A percentile compares a stretch with the other conserved stretches of the same genome.
Conservation (phyloP, 148 eudicot species). For the Rhododendron ovatum region DNA sequence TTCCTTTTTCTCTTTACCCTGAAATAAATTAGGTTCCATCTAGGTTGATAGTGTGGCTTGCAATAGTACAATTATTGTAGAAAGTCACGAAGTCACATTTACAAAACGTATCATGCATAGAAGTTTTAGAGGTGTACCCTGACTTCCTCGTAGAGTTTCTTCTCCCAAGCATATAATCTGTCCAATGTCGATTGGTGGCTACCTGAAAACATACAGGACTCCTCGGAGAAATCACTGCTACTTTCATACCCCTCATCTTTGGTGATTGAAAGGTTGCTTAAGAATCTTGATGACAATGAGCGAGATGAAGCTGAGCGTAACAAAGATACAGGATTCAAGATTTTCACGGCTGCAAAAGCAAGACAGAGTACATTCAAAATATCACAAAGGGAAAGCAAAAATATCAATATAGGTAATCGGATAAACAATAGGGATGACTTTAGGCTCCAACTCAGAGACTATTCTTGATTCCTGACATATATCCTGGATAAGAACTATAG, state of each 20-base stretch:
- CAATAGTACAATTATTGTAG: not conserved
- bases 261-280: slow-evolving; percentile 49
- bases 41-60: not conserved
- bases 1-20: not conserved
- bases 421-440: not conserved
- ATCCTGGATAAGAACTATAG: not conserved
- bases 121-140: slow-evolving; percentile 54
- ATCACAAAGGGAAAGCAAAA: not conserved
- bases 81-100: not conserved
- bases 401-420: not conserved
- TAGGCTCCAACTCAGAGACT: not conserved
- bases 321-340: slow-evolving; percentile 89
- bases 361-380: not conserved
- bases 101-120: not conserved
- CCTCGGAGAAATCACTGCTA: slow-evolving; percentile 69
- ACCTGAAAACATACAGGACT: slow-evolving; percentile 54
- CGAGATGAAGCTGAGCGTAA: slow-evolving; percentile 84
- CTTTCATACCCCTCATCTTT: slow-evolving; percentile 64
- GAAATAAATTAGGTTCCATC: not conserved
- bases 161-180: slow-evolving; percentile 90
- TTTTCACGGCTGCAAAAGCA: slow-evolving; percentile 59
- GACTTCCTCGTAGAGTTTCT: slow-evolving; percentile 92
- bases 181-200: slow-evolving; percentile 89
- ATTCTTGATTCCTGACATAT: not conserved
- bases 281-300: slow-evolving; percentile 78